phyloP scores from a whole-genome alignment of 164 flowering plant genomes.

The Sedum album region DNA sequence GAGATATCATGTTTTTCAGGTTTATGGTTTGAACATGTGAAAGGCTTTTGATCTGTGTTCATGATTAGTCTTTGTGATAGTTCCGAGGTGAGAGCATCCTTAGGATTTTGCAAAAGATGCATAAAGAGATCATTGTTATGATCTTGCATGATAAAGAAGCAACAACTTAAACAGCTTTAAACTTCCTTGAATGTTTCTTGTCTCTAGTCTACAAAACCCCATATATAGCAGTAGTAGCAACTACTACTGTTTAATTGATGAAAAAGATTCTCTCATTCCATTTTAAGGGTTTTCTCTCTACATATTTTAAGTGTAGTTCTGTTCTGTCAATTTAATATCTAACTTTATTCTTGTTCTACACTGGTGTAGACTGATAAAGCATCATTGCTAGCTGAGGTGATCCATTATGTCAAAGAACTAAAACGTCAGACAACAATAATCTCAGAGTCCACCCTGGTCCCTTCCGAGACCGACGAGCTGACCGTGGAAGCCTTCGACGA shows the following conservation, averaged over 20 bases:
- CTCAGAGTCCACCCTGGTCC: constrained; percentile 73
- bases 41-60: neutral
- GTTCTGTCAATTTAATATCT: neutral
- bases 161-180: constrained; percentile 21
- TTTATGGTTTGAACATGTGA: constrained; percentile 3
- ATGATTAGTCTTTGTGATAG: constrained; percentile 26
- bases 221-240: neutral
- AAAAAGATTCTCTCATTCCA: neutral
- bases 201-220: constrained; percentile 3
- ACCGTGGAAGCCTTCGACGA: constrained; percentile 54
- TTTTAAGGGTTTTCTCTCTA: neutral
- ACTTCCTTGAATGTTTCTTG: constrained; percentile 2
- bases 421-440: constrained; percentile 77
- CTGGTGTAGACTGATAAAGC: constrained; percentile 84
- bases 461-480: constrained; percentile 79
- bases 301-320: neutral
- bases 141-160: constrained; percentile 60
- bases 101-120: constrained; percentile 14
- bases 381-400: constrained; percentile 91
- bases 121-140: constrained; percentile 34
- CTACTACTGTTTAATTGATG: neutral
- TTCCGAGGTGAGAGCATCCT: constrained; percentile 35
- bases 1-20: neutral
- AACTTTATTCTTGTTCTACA: neutral
- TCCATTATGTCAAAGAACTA: constrained; percentile 88